phyloP scores from a whole-genome alignment of 805 yeast genomes.

The Cyberlindnera amylophila region DNA sequence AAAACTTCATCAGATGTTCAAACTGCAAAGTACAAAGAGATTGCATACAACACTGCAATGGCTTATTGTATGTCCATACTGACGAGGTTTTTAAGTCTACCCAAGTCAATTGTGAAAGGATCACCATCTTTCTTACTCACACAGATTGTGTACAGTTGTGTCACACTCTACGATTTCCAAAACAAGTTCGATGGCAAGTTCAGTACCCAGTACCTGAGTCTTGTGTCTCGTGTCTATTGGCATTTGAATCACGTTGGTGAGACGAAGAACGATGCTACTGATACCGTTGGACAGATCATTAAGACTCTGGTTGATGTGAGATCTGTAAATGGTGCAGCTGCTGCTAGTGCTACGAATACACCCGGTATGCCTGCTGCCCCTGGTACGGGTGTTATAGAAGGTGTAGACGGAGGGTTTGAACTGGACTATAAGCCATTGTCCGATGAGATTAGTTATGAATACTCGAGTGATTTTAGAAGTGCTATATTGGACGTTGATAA shows the following conservation, averaged over 20 bases:
- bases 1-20: slow-evolving; percentile 20
- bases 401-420: slow-evolving; percentile 11
- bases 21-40: slow-evolving; percentile 25
- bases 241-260: slow-evolving; percentile 55
- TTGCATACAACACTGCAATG: slow-evolving; percentile 39
- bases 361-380: background rate
- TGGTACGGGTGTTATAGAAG: slow-evolving; percentile 2
- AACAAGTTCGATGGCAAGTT: slow-evolving; percentile 37
- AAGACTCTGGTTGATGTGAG: slow-evolving; percentile 39
- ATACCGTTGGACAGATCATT: slow-evolving; percentile 53
- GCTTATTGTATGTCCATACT: slow-evolving; percentile 43
- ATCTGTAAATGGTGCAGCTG: slow-evolving; percentile 8
- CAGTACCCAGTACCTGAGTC: slow-evolving; percentile 38
- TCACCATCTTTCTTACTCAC: slow-evolving; percentile 50
- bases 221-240: slow-evolving; percentile 55
- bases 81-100: slow-evolving; percentile 40
- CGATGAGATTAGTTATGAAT: slow-evolving; percentile 27
- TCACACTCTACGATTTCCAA: slow-evolving; percentile 47
- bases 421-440: slow-evolving; percentile 24
- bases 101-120: slow-evolving; percentile 46
- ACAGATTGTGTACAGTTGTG: slow-evolving; percentile 52
- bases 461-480: slow-evolving; percentile 14
- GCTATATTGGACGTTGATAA: slow-evolving; percentile 14
- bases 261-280: slow-evolving; percentile 54
- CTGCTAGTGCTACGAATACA: background rate